phyloP scores from a whole-genome alignment of 139 green algal species.

The Helicosporidium sp. region DNA sequence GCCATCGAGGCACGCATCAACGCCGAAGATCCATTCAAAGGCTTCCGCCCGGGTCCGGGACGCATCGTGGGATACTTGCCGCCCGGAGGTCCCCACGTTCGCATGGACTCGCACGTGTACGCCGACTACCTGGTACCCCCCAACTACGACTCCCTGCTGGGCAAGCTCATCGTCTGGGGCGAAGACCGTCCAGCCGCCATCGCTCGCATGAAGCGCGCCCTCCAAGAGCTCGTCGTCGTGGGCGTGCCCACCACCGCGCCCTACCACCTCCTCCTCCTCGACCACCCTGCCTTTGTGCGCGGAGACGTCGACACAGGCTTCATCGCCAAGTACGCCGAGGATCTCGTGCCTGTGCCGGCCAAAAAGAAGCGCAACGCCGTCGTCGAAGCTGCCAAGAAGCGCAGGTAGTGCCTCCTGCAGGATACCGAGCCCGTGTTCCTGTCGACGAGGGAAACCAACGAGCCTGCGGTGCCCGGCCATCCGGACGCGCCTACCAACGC shows the following conservation, averaged over 20 bases:
- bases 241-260: conserved; percentile 72
- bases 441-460: too few relatives aligned
- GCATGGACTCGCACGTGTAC: conserved; percentile 94
- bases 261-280: conserved; percentile 76
- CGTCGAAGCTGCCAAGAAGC: conserved; percentile 7
- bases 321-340: conserved; percentile 66
- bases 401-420: too few relatives aligned
- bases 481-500: too few relatives aligned
- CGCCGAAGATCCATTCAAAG: conserved; percentile 80
- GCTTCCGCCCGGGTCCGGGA: conserved; percentile 49
- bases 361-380: conserved; percentile 6
- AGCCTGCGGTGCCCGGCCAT: too few relatives aligned
- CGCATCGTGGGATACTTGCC: conserved; percentile 52
- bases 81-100: conserved; percentile 71
- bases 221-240: conserved; percentile 39
- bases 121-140: conserved; percentile 81
- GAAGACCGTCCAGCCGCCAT: conserved; percentile 57
- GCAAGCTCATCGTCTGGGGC: conserved; percentile 94
- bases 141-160: conserved; percentile 90
- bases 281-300: conserved; percentile 36
- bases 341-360: conserved; percentile 39
- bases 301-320: conserved; percentile 54
- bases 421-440: too few relatives aligned
- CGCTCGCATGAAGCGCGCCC: conserved; percentile 56
- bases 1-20: conserved; percentile 87